Conservation (phyloP, 192 early-diverging fungal species). For the Lunasporangiospora selenospora region DNA sequence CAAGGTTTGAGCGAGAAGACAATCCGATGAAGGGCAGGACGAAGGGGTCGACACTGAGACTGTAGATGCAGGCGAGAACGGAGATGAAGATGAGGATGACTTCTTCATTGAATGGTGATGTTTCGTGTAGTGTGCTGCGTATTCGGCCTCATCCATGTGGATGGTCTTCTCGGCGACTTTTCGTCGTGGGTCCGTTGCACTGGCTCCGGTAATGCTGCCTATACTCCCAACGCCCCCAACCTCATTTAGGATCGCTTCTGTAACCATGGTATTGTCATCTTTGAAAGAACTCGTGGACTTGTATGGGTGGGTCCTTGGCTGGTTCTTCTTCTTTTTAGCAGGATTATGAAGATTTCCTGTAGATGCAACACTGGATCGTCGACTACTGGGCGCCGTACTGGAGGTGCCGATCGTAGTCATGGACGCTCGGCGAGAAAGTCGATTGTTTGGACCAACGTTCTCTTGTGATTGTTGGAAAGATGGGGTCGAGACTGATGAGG, state of each 20-base stretch:
- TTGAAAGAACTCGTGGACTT: constrained; percentile 39
- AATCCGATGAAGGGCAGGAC: too few species aligned
- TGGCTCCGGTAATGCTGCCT: constrained; percentile 13
- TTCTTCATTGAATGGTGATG: constrained; percentile 35
- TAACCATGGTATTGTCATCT: constrained; percentile 39
- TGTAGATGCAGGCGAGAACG: too few species aligned
- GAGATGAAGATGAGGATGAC: too few species aligned
- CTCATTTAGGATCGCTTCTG: constrained; percentile 37
- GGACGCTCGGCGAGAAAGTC: constrained; percentile 20
- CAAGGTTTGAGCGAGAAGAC: constrained; percentile 21
- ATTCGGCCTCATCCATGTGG: constrained; percentile 43
- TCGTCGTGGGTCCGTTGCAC: constrained; percentile 32
- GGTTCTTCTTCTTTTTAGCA: constrained; percentile 42
- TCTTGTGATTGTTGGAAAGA: constrained; percentile 28
- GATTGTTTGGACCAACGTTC: too few species aligned
- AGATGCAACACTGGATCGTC: constrained; percentile 10
- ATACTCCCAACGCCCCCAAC: constrained; percentile 41
- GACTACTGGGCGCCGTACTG: constrained; percentile 1
- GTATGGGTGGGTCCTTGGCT: constrained; percentile 37
- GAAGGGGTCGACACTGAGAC: constrained; percentile 5
- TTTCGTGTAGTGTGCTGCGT: constrained; percentile 37
- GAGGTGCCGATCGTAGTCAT: constrained; percentile 9
- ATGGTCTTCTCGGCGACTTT: constrained; percentile 40
- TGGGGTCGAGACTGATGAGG: constrained; percentile 22
- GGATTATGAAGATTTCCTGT: constrained; percentile 17